phyloP scores from a whole-genome alignment of 148 eudicot genomes.

The Diospyros kaki region DNA sequence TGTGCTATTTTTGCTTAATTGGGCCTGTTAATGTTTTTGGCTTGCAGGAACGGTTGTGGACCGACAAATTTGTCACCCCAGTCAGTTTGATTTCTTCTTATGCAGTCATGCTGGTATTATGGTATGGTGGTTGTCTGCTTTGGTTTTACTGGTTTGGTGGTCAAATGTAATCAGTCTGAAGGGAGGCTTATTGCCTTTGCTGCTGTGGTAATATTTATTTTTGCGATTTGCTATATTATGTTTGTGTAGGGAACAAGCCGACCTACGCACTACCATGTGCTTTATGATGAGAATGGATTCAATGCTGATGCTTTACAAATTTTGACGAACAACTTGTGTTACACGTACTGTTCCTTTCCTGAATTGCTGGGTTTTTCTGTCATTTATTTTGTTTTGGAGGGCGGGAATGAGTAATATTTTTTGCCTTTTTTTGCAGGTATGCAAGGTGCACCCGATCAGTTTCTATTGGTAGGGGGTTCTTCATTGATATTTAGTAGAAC shows the following conservation, averaged over 20 bases:
- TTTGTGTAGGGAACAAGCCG: constrained; percentile 74
- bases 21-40: neutral
- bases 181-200: neutral
- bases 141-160: neutral
- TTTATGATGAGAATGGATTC: constrained; percentile 69
- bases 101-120: constrained; percentile 90
- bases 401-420: neutral
- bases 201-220: neutral
- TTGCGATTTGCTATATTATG: neutral
- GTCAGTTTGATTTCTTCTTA: constrained; percentile 57
- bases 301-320: constrained; percentile 59
- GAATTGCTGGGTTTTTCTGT: neutral
- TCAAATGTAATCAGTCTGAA: neutral
- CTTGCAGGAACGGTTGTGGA: constrained; percentile 64
- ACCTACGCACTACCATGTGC: constrained; percentile 81
- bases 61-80: constrained; percentile 62
- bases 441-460: constrained; percentile 93
- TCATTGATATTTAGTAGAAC: neutral
- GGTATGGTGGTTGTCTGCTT: constrained; percentile 28
- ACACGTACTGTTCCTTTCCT: constrained; percentile 40
- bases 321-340: constrained; percentile 62
- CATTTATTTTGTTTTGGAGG: neutral
- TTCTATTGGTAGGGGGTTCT: constrained; percentile 53
- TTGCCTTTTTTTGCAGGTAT: constrained; percentile 36
- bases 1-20: neutral